A percentile compares a stretch with the other conserved stretches of the same genome.
phyloP scores from a whole-genome alignment of 208 protist species.

The Jaenimonas drosophilae region DNA sequence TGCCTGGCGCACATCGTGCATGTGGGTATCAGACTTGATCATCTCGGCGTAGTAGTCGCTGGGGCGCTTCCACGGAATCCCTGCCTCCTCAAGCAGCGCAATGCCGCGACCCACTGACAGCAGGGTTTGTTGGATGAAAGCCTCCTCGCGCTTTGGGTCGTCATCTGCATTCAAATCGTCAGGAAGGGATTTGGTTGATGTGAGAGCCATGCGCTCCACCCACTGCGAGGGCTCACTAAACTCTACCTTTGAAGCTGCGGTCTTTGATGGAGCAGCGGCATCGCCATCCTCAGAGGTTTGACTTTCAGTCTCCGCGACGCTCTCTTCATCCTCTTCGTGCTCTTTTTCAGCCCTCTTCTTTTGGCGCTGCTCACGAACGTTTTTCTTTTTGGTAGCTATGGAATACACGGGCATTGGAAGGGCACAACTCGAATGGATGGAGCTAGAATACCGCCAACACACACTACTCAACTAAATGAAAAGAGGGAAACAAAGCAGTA shows the following conservation, averaged over 20 bases:
- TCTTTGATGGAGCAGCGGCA: conserved; percentile 1
- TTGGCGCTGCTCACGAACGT: conserved; percentile 13
- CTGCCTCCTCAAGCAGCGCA: conserved; percentile 58
- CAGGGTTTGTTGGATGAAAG: conserved; percentile 89
- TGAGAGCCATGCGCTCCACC: conserved; percentile 88
- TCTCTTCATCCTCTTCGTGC: conserved; percentile 13
- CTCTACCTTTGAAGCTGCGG: conserved; percentile 32
- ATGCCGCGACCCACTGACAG: conserved; percentile 69
- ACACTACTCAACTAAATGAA: not conserved
- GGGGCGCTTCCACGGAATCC: conserved; percentile 83
- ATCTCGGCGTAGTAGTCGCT: conserved; percentile 96
- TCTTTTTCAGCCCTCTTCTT: conserved; percentile 7
- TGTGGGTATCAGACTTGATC: conserved; percentile 94
- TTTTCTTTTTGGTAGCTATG: conserved; percentile 44
- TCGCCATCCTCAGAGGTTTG: not conserved
- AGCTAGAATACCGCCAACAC: too few relatives aligned
- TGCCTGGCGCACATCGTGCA: conserved; percentile 86
- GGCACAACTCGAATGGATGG: not conserved
- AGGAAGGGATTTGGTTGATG: conserved; percentile 70
- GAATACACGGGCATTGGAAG: conserved; percentile 53
- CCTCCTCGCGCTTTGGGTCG: conserved; percentile 88
- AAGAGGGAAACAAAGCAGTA: not conserved
- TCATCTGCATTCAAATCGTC: conserved; percentile 79
- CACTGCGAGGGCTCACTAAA: conserved; percentile 83
- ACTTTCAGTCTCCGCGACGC: not conserved